These are phyloP conservation scores for Penicillium ucsense DNA, from an alignment of 495 filamentous ascomycete species.

Conservation along the genomic window DNA sequence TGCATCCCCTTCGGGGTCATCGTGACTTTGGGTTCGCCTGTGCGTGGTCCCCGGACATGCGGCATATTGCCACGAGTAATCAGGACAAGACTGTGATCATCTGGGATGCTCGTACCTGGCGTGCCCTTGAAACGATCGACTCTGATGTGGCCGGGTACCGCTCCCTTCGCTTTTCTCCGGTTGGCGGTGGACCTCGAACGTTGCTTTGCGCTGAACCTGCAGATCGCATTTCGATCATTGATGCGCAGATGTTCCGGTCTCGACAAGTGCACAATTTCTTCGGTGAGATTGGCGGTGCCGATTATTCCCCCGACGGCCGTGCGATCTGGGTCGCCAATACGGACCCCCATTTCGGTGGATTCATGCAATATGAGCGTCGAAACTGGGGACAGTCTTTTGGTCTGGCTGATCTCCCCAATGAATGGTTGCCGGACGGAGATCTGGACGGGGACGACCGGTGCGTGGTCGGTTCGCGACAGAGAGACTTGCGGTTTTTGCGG, in stretches of 20 bases:
- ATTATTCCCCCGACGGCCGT: conserved; percentile 61
- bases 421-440: conserved; percentile 28
- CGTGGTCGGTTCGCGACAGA: conserved; percentile 22
- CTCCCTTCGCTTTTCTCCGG: conserved; percentile 69
- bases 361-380: conserved; percentile 63
- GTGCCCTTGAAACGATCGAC: conserved; percentile 50
- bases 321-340: conserved; percentile 65
- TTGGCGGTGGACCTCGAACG: conserved; percentile 62
- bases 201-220: conserved; percentile 76
- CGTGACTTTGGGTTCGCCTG: conserved; percentile 81
- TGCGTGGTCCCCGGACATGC: conserved; percentile 84
- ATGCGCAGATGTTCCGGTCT: conserved; percentile 55
- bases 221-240: conserved; percentile 70
- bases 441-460: conserved; percentile 29
- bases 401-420: conserved; percentile 21
- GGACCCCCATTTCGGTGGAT: conserved; percentile 66
- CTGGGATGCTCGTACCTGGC: conserved; percentile 76
- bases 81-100: conserved; percentile 80
- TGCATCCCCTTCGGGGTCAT: conserved; percentile 57
- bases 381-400: conserved; percentile 32
- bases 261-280: conserved; percentile 78
- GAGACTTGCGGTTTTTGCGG: conserved; percentile 24
- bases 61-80: conserved; percentile 80
- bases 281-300: conserved; percentile 72
- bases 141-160: conserved; percentile 74